Conservation (phyloP, 1,139 yeast species). For the Sugiyamaella grinbergsii region DNA sequence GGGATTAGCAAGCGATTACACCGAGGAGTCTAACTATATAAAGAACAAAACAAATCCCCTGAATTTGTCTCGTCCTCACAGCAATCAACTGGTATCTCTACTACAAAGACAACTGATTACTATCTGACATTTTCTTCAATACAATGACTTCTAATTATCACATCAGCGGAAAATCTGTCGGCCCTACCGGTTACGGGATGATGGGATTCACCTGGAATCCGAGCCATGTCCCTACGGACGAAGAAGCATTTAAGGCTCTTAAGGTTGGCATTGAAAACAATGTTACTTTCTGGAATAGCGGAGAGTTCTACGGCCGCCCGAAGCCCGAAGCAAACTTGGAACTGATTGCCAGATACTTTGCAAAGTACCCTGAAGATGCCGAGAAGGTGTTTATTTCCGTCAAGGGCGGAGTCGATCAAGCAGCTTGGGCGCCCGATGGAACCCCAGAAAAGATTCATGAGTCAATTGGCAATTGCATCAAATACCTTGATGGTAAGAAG, state of each 20-base stretch:
- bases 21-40: too few relatives aligned
- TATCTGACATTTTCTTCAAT: not conserved
- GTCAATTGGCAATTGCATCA: conserved; percentile 55
- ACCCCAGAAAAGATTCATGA: conserved; percentile 49
- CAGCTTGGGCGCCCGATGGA: conserved; percentile 51
- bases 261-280: conserved; percentile 53
- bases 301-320: conserved; percentile 72
- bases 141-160: conserved; percentile 17
- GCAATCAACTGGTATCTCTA: too few relatives aligned
- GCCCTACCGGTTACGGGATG: conserved; percentile 57
- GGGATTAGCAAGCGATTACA: too few relatives aligned
- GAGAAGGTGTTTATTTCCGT: conserved; percentile 59
- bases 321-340: conserved; percentile 53
- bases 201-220: conserved; percentile 65
- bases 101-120: too few relatives aligned
- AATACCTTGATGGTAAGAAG: conserved; percentile 47
- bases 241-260: conserved; percentile 51
- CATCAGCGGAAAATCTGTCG: conserved; percentile 23
- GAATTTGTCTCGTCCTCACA: too few relatives aligned
- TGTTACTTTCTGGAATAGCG: conserved; percentile 65
- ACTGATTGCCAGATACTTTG: conserved; percentile 59
- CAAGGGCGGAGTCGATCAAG: conserved; percentile 59
- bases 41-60: too few relatives aligned
- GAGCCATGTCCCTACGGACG: conserved; percentile 47
- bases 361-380: conserved; percentile 55